phyloP scores from a whole-genome alignment of 345 rosid species.

The Eucalyptus sp. region DNA sequence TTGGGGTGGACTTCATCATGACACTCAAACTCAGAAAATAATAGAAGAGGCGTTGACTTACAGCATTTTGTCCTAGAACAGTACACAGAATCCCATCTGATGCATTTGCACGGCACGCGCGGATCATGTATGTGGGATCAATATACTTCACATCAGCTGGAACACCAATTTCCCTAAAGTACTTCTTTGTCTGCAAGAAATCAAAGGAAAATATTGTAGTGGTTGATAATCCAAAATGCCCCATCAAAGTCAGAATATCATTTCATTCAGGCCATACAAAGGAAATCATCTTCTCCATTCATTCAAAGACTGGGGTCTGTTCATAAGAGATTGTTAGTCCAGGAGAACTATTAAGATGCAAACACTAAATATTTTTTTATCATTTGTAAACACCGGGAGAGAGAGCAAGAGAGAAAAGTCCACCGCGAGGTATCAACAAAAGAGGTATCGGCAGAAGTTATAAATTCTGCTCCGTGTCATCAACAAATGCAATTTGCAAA shows the following conservation, averaged over 20 bases:
- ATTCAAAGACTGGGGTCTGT: background rate
- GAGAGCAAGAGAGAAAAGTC: background rate
- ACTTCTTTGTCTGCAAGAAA: conserved; percentile 53
- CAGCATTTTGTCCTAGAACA: conserved; percentile 98
- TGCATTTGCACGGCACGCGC: conserved; percentile 91
- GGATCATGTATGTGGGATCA: conserved; percentile 98
- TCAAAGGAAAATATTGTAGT: background rate
- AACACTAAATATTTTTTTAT: background rate
- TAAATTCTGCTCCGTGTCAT: background rate
- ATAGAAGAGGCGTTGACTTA: conserved; percentile 19
- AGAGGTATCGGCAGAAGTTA: background rate
- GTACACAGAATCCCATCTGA: conserved; percentile 93
- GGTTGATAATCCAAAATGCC: background rate
- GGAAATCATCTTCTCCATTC: background rate
- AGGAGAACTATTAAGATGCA: background rate
- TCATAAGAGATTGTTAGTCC: background rate
- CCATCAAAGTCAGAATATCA: background rate
- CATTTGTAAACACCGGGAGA: background rate
- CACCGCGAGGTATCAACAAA: background rate
- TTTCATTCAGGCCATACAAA: background rate
- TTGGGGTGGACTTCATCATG: background rate
- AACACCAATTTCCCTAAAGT: conserved; percentile 52
- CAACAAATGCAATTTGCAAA: background rate
- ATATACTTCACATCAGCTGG: conserved; percentile 86
- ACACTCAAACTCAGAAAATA: background rate